Evolutionary conservation across 2,329 filamentous ascomycete genomes (phyloP), one percentile per base, ranked within the genome.

Genomic region (Rhinocladiella mackenziei): DNA sequence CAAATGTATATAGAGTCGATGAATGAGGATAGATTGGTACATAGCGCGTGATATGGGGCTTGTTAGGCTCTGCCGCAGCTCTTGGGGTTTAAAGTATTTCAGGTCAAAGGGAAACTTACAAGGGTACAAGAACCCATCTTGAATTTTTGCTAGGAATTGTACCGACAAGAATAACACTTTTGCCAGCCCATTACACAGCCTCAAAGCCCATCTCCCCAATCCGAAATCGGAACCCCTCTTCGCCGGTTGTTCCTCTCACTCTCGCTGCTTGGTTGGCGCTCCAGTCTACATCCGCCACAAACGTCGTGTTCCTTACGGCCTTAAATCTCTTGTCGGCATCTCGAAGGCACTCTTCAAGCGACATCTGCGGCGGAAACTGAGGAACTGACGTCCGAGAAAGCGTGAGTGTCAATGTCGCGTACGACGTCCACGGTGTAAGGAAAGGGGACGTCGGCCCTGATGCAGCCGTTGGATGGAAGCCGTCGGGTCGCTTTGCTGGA

Each of bases 371-470:
- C 15, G 59, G 56, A 48, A 70, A 70, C 17, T 58, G 59, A 5
- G 62, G 57, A 8, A 69, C 62, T 3, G 46, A 33, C 23, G 65
- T 59, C 4, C 65, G 59, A 31, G 62, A 58, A 9, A 68, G 58
- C n/a, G 64, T 56, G 3, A 70, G 47, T 10, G 65, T 60, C 29
- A 70, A 40, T 1, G 58, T 60, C 2, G 68, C 60, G 29, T 68
- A 67, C 0, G 51, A 50, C 1, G 61, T 62, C 68, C 67, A 70
- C 0, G 66, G 65, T 4, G 60, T 65, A 7, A 68, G 6, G 22
- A 58, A 36, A 59, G 56, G 10, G 62, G 57, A 10, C 59, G n/a
- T 13, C 11, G 13, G 20, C 3, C 10, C 6, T 32, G 36, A 25
- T 28, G 25, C 22, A n/a, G n/a, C n/a, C n/a, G n/a, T n/a, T n/a